These are phyloP conservation scores for Pseudopithomyces chartarum DNA, from an alignment of 2,329 filamentous ascomycete species.

Conservation along the genomic window DNA sequence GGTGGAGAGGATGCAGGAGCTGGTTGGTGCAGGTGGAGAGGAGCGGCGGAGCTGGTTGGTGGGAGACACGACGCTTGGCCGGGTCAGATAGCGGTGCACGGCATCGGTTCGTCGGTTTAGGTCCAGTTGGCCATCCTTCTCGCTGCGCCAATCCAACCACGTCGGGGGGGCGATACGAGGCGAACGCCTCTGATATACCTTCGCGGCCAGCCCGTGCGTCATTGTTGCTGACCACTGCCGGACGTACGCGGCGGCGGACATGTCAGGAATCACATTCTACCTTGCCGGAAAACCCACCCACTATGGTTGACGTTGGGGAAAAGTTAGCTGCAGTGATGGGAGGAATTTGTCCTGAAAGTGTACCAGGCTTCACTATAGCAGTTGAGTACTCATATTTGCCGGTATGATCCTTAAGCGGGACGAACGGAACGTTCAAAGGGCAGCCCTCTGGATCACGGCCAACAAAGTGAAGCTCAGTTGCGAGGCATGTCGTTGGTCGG, in stretches of 20 bases:
- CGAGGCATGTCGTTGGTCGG: conserved; percentile 22
- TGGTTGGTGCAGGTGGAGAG: conserved; percentile 26
- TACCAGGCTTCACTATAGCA: no score
- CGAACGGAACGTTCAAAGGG: conserved; percentile 10
- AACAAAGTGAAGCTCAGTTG: conserved; percentile 6
- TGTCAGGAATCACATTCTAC: conserved; percentile 18
- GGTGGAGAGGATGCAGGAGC: conserved; percentile 20
- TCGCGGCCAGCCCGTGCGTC: conserved; percentile 31
- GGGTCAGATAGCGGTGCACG: conserved; percentile 17
- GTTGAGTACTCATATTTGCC: no score
- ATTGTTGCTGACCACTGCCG: conserved; percentile 28
- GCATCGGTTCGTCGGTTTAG: conserved; percentile 9
- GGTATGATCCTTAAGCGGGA: not conserved
- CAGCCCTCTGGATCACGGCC: not conserved
- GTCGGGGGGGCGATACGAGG: conserved; percentile 17
- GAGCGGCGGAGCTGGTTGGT: conserved; percentile 8
- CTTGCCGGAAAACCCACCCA: conserved; percentile 25
- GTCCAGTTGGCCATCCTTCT: no score
- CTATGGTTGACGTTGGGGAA: not conserved
- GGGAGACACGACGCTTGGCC: conserved; percentile 12
- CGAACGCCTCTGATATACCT: conserved; percentile 39
- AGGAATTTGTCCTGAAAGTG: no score
- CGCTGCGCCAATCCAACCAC: conserved; percentile 6
- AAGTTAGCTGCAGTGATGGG: no score
- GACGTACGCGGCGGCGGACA: conserved; percentile 32